These are phyloP conservation scores for Anastatica hierochuntica DNA, from an alignment of 345 rosid genomes.

Conservation along the genomic window DNA sequence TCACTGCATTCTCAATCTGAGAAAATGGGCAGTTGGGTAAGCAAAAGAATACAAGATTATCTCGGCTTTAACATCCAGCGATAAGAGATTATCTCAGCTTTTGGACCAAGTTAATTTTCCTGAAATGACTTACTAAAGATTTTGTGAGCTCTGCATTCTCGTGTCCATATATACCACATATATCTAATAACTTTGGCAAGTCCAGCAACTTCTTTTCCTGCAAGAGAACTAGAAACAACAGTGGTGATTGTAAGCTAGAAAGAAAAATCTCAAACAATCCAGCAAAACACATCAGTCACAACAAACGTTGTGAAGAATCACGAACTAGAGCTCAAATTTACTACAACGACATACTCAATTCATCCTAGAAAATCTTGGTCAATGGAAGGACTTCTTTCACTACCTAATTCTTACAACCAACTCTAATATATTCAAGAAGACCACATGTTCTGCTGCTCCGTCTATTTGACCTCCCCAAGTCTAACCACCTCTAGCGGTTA, in stretches of 20 bases:
- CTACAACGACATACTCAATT: not conserved
- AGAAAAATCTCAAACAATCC: not conserved
- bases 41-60: conserved; percentile 2
- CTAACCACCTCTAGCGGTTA: not conserved
- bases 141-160: conserved; percentile 79
- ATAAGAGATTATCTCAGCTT: no score
- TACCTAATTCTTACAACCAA: not conserved
- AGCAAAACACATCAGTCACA: not conserved
- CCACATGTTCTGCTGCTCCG: no score
- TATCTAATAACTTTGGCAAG: conserved; percentile 86
- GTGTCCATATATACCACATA: conserved; percentile 85
- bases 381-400: not conserved
- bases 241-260: conserved; percentile 29
- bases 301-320: not conserved
- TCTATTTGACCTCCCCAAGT: not conserved
- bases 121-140: conserved; percentile 61
- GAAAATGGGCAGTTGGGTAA: conserved; percentile 4
- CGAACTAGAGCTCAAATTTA: not conserved
- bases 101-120: no score
- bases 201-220: conserved; percentile 87
- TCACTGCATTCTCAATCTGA: conserved; percentile 77
- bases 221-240: conserved; percentile 63
- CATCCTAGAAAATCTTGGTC: conserved; percentile 4
- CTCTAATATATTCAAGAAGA: not conserved
- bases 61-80: not conserved